phyloP scores from a whole-genome alignment of 257 asterid genomes.

The Lithospermum erythrorhizon region DNA sequence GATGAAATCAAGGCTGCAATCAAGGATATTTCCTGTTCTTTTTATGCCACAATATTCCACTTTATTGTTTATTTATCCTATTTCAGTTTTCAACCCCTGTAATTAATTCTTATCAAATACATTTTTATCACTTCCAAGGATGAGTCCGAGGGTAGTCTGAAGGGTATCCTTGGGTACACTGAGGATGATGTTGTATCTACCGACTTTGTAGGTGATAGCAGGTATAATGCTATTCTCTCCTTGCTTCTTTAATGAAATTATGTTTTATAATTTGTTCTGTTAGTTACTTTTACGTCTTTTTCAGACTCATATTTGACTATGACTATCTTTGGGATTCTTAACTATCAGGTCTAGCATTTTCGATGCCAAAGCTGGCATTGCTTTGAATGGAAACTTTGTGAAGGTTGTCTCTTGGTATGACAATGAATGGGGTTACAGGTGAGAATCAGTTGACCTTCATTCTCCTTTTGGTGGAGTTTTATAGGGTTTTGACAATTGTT shows the following conservation, averaged over 20 bases:
- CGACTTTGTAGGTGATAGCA: slow-evolving; percentile 44
- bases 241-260: neutral
- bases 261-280: neutral
- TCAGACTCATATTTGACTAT: neutral
- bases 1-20: slow-evolving; percentile 72
- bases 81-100: neutral
- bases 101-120: neutral
- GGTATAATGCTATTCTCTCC: slow-evolving; percentile 25
- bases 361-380: slow-evolving; percentile 91
- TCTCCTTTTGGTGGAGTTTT: neutral
- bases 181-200: slow-evolving; percentile 53
- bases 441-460: neutral
- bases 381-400: slow-evolving; percentile 49
- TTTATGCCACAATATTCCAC: neutral
- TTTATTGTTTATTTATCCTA: neutral
- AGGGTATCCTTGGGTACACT: slow-evolving; percentile 52
- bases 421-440: slow-evolving; percentile 95
- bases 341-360: slow-evolving; percentile 66
- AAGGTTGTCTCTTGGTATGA: slow-evolving; percentile 82
- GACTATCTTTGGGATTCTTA: too few relatives aligned
- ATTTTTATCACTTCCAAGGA: slow-evolving; percentile 1
- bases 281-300: too few relatives aligned
- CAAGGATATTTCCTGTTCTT: slow-evolving; percentile 27
- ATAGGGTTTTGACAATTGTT: too few relatives aligned
- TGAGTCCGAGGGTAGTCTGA: slow-evolving; percentile 35